These are phyloP conservation scores for Thraustotheca clavata DNA, from an alignment of 352 stramenopile genomes.

Conservation along the genomic window DNA sequence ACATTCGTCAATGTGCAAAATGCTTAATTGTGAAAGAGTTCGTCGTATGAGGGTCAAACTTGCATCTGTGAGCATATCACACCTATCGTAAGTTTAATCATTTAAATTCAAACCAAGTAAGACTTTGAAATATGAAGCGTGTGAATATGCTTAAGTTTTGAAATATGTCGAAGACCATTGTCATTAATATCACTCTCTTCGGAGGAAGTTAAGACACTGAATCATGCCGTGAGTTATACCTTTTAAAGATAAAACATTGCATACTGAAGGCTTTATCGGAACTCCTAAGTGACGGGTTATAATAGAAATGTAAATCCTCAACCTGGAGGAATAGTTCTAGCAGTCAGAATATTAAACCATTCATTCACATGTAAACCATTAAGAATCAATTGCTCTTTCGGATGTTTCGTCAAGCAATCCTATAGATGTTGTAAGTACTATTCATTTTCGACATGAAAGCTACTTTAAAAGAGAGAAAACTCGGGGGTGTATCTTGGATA, in stretches of 20 bases:
- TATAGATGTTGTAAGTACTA: neutral
- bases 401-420: constrained; percentile 11
- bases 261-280: constrained; percentile 12
- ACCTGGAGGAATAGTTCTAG: constrained; percentile 11
- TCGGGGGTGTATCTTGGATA: neutral
- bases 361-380: neutral
- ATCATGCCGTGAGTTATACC: neutral
- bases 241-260: neutral
- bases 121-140: constrained; percentile 28
- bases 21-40: constrained; percentile 35
- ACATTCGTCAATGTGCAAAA: constrained; percentile 48
- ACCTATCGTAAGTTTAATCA: constrained; percentile 23
- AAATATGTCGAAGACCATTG: constrained; percentile 19
- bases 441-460: neutral
- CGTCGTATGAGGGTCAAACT: constrained; percentile 37
- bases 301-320: neutral
- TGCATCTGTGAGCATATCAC: constrained; percentile 43
- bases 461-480: constrained; percentile 13
- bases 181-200: constrained; percentile 24
- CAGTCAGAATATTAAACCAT: neutral
- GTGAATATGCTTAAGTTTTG: constrained; percentile 22
- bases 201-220: neutral
- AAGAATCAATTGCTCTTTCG: neutral
- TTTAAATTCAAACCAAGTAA: neutral
- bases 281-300: neutral